Percentiles rank a stretch among this genome's conserved stretches.
These are phyloP conservation scores for Eucalyptus tenuipes DNA, from an alignment of 345 rosid species.

Conservation along the genomic window DNA sequence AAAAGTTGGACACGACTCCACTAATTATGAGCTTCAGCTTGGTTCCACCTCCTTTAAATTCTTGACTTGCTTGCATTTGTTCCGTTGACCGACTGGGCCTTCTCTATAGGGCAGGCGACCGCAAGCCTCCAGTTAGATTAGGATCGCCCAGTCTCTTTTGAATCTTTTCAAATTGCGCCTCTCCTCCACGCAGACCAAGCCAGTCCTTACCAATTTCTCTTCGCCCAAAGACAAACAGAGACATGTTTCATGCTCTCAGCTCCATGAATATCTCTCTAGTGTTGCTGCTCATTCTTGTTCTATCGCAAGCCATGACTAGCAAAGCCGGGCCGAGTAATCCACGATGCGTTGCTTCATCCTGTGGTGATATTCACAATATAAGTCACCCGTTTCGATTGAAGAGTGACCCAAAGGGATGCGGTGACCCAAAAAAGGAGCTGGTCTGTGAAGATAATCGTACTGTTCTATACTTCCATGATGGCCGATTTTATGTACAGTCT, in stretches of 20 bases:
- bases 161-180: not conserved
- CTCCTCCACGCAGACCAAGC: not conserved
- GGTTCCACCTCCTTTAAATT: not conserved
- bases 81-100: not conserved
- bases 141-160: not conserved
- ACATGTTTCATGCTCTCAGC: not conserved
- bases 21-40: not conserved
- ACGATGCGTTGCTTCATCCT: accelerated
- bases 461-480: accelerated
- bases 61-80: not conserved
- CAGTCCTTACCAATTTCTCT: not conserved
- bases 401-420: not conserved
- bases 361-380: not conserved
- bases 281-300: not conserved
- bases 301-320: not conserved
- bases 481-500: too few species aligned
- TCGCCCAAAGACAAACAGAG: not conserved
- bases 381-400: not conserved
- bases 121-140: not conserved
- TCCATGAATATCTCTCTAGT: not conserved
- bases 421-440: accelerated
- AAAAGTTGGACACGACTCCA: not conserved
- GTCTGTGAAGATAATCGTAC: not conserved
- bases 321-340: not conserved
- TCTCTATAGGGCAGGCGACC: too few species aligned